These are phyloP conservation scores for Fusarium ambrosium DNA, from an alignment of 2,329 filamentous ascomycete species.

Conservation along the genomic window DNA sequence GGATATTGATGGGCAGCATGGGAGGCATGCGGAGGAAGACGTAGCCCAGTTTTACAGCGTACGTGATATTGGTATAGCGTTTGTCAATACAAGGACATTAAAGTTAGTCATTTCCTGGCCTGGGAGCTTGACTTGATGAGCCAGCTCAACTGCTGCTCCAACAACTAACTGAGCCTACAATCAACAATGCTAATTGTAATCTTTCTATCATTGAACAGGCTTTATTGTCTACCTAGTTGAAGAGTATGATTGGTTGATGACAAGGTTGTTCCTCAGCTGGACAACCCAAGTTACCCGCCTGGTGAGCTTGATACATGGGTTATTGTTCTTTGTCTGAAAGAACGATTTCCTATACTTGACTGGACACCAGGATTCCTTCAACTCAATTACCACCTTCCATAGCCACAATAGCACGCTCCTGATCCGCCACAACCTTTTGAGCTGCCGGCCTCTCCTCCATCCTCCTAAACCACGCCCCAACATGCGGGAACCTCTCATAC, in stretches of 20 bases:
- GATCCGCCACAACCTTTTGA: neutral
- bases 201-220: neutral
- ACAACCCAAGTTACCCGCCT: neutral
- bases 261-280: neutral
- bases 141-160: neutral
- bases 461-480: neutral
- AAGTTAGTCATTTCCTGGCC: neutral
- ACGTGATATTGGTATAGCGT: constrained; percentile 17
- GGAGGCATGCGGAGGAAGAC: constrained; percentile 9
- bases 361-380: neutral
- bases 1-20: constrained; percentile 28
- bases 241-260: neutral
- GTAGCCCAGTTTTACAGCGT: constrained; percentile 16
- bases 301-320: neutral
- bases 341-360: neutral
- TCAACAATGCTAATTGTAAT: neutral
- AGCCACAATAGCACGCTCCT: neutral
- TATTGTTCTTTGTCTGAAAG: neutral
- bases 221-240: neutral
- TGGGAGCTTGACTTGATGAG: neutral
- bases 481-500: neutral
- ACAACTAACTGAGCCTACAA: neutral
- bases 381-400: neutral
- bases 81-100: constrained; percentile 30
- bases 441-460: neutral